Evolutionary conservation across 2,329 filamentous ascomycete genomes (phyloP).

Genomic region (Rachicladosporium sp.): DNA sequence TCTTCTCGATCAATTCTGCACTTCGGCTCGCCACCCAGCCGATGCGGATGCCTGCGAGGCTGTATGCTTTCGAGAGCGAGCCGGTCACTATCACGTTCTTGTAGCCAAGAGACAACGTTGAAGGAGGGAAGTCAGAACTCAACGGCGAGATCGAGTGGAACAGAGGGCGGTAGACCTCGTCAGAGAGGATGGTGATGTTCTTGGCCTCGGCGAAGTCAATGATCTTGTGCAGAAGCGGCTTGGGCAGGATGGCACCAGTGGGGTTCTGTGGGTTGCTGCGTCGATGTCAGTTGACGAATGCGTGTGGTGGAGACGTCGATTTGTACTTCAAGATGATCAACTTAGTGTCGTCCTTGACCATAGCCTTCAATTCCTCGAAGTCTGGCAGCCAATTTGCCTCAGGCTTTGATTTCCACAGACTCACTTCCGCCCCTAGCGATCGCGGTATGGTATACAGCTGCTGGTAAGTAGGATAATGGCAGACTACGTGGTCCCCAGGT

Average conservation of each 20-base stretch:
- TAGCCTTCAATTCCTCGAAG: conserved; percentile 48
- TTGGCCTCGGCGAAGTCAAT: conserved; percentile 50
- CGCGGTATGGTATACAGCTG: conserved; percentile 67
- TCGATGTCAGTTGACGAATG: conserved; percentile 12
- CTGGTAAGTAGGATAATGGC: conserved; percentile 78
- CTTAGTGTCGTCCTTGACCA: conserved; percentile 60
- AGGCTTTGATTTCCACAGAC: conserved; percentile 58
- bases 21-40: conserved; percentile 71
- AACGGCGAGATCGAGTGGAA: conserved; percentile 56
- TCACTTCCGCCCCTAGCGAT: conserved; percentile 64
- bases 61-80: conserved; percentile 77
- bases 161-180: conserved; percentile 75
- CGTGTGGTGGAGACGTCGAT: conserved; percentile 1
- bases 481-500: conserved; percentile 70
- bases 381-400: conserved; percentile 56
- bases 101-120: conserved; percentile 60
- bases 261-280: conserved; percentile 70
- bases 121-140: conserved; percentile 48
- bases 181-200: conserved; percentile 55
- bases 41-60: conserved; percentile 66
- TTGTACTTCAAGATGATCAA: conserved; percentile 51
- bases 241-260: conserved; percentile 58
- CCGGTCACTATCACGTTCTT: conserved; percentile 59
- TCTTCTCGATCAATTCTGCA: conserved; percentile 46
- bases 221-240: conserved; percentile 46